A percentile compares a stretch with the other conserved stretches of the same genome.
These are phyloP conservation scores for Colletotrichum sp. DNA, from an alignment of 2,329 filamentous ascomycete genomes.

Conservation along the genomic window DNA sequence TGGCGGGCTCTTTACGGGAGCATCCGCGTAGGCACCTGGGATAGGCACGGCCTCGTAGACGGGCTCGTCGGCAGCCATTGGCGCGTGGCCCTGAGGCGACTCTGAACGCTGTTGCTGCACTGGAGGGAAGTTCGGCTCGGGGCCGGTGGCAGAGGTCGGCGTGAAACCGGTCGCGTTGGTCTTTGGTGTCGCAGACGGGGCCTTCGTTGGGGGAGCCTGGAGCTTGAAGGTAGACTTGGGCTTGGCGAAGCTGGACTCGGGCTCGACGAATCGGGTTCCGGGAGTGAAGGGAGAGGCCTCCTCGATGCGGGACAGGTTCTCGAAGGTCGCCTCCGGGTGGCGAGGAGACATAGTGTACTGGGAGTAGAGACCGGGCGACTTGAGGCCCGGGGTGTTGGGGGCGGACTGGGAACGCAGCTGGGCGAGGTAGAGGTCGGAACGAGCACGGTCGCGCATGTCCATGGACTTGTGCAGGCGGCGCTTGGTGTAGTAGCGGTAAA, in stretches of 20 bases:
- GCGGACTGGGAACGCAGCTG: slow-evolving; percentile 85
- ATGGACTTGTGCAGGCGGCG: slow-evolving; percentile 95
- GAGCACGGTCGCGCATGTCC: slow-evolving; percentile 91
- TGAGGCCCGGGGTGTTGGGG: slow-evolving; percentile 92
- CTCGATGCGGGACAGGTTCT: slow-evolving; percentile 54
- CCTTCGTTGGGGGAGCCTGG: slow-evolving; percentile 81
- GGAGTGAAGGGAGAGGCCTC: slow-evolving; percentile 55
- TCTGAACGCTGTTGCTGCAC: slow-evolving; percentile 44
- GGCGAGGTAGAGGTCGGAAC: slow-evolving; percentile 92
- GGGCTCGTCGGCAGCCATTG: slow-evolving; percentile 78
- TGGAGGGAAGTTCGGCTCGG: slow-evolving; percentile 36
- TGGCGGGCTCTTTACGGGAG: slow-evolving; percentile 57
- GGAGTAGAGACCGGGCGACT: slow-evolving; percentile 58
- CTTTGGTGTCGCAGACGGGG: slow-evolving; percentile 79
- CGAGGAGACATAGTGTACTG: slow-evolving; percentile 50
- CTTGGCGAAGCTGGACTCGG: slow-evolving; percentile 65
- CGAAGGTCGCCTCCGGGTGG: slow-evolving; percentile 46
- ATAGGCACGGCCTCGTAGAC: slow-evolving; percentile 88
- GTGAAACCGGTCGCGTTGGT: slow-evolving; percentile 68
- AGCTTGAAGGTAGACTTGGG: slow-evolving; percentile 74
- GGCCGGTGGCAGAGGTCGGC: slow-evolving; percentile 45
- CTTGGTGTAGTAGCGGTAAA: slow-evolving; percentile 98
- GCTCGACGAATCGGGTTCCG: slow-evolving; percentile 62
- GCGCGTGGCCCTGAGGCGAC: slow-evolving; percentile 65
- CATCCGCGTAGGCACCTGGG: slow-evolving; percentile 77